Base-by-base conservation (phyloP, 2,329 filamentous ascomycete genomes). In the Ramularia endophylla region DNA sequence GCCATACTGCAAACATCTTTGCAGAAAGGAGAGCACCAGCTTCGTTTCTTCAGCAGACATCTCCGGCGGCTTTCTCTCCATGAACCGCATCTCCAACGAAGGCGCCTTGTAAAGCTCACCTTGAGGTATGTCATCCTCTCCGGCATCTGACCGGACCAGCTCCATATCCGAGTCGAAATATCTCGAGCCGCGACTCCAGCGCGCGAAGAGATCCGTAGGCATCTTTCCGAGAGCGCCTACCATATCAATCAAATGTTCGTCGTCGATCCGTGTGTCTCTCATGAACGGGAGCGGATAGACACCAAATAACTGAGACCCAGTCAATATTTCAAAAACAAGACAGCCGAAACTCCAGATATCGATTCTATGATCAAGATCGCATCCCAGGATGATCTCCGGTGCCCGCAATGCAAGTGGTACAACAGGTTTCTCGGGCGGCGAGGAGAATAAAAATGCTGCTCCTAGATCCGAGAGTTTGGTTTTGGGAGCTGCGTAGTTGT, bases 261-360 rank as follows among this genome's bases (percentile, higher is more conserved):
- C 30, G 5, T 33, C 15, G 30, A 33, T 17, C 30, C 17, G 12
- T 11, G 4, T 18, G 15, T 33, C 30, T 9, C 12, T 33, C 13
- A 16, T 18, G 30, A 15, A 16, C 9, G 30, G 30, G 3, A 33
- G 30, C 17, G 30, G 30, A 15, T 16, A 15, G 8, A 33, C 30
- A 15, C 13, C 15, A 18, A 33, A 33, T 18, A 33, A 33, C 8
- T 8, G 15, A 15, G 5, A 9, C 11, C 30, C 30, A 5, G 30
- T 33, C 12, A 33, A 33, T 11, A 33, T 33, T 18, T 33, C 30
- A 15, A 33, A 33, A 9, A 32, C 25, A 11, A 38, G 28, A 27
- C 41, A 44, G 31, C 22, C 41, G 27, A 36, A 36, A 20, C 36
- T 44, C 41, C 41, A 44, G 6, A 44, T 29, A 19, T 44, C 41